phyloP scores from a whole-genome alignment of 768 basidiomycete species.

The Serendipita sp. region DNA sequence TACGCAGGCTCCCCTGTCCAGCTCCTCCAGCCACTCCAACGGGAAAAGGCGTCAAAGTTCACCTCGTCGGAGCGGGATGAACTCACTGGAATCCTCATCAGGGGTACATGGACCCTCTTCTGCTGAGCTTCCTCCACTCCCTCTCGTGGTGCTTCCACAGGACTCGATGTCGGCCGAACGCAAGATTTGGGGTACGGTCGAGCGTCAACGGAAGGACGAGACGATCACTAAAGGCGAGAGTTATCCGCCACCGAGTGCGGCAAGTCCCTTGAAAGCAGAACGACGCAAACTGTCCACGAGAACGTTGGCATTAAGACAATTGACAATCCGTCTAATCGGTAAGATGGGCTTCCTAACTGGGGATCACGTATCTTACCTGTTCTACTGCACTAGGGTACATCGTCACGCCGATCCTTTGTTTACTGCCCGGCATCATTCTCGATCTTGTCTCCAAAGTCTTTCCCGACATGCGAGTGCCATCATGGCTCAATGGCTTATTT shows the following conservation, averaged over 20 bases:
- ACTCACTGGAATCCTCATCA: too few relatives aligned
- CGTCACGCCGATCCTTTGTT: neutral
- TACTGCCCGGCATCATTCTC: slow-evolving; percentile 2
- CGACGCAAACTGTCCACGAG: neutral
- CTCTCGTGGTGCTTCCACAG: neutral
- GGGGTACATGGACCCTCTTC: neutral
- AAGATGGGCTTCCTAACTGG: neutral
- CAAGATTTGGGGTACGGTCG: too few relatives aligned
- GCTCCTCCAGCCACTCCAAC: neutral
- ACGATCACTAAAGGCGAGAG: neutral
- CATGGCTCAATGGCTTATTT: neutral
- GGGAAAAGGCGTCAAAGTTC: too few relatives aligned
- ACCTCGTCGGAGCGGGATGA: too few relatives aligned
- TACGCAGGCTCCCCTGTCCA: neutral
- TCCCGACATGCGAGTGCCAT: neutral
- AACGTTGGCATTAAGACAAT: neutral
- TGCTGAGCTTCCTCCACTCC: neutral
- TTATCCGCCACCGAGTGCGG: neutral
- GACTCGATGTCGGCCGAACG: too few relatives aligned
- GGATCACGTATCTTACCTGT: neutral
- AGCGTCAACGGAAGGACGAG: neutral
- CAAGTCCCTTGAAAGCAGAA: neutral
- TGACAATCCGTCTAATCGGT: slow-evolving; percentile 6
- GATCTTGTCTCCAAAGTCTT: neutral
- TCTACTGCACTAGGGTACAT: neutral